A percentile compares a stretch with the other conserved stretches of the same genome.
These are phyloP conservation scores for Acanthamoeba sp. DNA, from an alignment of 208 protist genomes.

Conservation along the genomic window DNA sequence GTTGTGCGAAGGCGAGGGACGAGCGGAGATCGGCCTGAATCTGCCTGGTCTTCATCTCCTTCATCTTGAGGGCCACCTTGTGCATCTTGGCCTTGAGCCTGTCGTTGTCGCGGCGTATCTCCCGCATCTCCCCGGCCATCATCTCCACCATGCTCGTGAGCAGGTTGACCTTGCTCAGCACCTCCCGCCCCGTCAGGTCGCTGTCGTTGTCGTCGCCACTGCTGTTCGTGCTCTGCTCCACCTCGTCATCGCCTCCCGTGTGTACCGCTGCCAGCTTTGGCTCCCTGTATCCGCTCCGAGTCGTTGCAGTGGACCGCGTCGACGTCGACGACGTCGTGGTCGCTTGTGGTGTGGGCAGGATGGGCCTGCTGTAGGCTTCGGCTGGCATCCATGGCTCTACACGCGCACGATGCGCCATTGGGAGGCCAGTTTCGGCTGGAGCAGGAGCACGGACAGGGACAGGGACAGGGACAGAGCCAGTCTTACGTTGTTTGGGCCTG, in stretches of 20 bases:
- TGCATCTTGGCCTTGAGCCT: not conserved
- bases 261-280: no score
- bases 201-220: not conserved
- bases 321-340: no score
- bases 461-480: no score
- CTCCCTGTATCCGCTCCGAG: no score
- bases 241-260: not conserved
- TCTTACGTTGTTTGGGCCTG: not conserved
- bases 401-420: no score
- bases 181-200: not conserved
- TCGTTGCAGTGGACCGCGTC: no score
- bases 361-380: no score
- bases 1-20: slow-evolving; percentile 25
- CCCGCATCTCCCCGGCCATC: slow-evolving; percentile 40
- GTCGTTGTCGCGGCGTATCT: not conserved
- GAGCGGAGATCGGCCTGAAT: slow-evolving; percentile 21
- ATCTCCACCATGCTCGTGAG: slow-evolving; percentile 42
- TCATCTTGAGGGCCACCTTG: not conserved
- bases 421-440: no score
- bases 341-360: no score
- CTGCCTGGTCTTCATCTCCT: not conserved
- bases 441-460: no score
- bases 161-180: slow-evolving; percentile 21
- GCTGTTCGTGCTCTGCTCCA: not conserved
- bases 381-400: no score